Percentiles rank a stretch among this genome's conserved stretches.
phyloP scores from a whole-genome alignment of 345 rosid genomes.

The Excoecaria agallocha region DNA sequence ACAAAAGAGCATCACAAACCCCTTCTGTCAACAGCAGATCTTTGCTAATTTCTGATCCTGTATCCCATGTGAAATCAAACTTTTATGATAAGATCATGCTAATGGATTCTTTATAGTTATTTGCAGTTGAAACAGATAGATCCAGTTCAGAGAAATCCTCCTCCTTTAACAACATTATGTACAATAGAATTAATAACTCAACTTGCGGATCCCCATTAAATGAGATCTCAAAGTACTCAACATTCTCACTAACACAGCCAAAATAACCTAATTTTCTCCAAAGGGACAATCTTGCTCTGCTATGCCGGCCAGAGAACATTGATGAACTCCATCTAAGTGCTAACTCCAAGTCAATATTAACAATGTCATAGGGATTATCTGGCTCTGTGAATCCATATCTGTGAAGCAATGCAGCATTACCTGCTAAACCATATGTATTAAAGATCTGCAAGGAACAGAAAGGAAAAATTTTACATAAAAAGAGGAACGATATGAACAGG shows the following conservation, averaged over 20 bases:
- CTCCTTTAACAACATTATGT: slow-evolving; percentile 56
- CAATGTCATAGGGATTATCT: slow-evolving; percentile 64
- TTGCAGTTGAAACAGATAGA: slow-evolving; percentile 38
- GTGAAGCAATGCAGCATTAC: slow-evolving; percentile 91
- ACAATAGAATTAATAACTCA: slow-evolving; percentile 60
- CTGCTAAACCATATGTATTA: slow-evolving; percentile 75
- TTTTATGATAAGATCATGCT: slow-evolving; percentile 37
- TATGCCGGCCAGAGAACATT: slow-evolving; percentile 52
- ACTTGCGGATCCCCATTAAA: slow-evolving; percentile 67
- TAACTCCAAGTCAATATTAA: slow-evolving; percentile 81
- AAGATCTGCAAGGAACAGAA: slow-evolving; percentile 45
- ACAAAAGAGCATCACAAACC: slow-evolving; percentile 59
- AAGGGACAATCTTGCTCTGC: slow-evolving; percentile 61
- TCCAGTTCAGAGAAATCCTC: slow-evolving; percentile 47
- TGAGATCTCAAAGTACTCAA: slow-evolving; percentile 81
- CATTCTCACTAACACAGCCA: slow-evolving; percentile 58
- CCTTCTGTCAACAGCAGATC: slow-evolving; percentile 53
- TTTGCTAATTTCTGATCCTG: slow-evolving; percentile 33
- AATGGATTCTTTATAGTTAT: slow-evolving; percentile 23
- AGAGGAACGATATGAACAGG: background rate
- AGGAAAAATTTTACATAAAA: background rate
- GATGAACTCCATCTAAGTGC: slow-evolving; percentile 65
- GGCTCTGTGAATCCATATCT: slow-evolving; percentile 90
- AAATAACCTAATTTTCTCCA: slow-evolving; percentile 65
- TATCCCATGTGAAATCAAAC: slow-evolving; percentile 25